These are phyloP conservation scores for Elongisporangium anandrum DNA, from an alignment of 352 stramenopile genomes.

Conservation along the genomic window DNA sequence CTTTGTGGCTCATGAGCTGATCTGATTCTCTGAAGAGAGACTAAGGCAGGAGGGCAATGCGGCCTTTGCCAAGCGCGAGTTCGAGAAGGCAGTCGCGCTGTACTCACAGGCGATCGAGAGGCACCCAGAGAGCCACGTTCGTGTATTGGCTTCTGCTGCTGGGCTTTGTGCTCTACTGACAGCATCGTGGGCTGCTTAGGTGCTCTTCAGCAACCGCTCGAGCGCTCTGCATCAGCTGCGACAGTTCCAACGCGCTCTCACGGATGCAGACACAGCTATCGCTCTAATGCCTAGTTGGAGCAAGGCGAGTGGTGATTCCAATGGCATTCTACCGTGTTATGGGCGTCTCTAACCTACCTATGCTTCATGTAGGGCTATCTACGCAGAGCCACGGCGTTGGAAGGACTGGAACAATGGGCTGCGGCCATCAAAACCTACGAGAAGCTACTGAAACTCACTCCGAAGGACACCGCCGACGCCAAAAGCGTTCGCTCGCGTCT, in stretches of 20 bases:
- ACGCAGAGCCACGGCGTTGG: constrained; percentile 82
- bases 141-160: not conserved
- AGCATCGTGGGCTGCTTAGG: constrained; percentile 8
- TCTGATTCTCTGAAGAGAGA: constrained; percentile 23
- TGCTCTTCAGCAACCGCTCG: constrained; percentile 87
- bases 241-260: constrained; percentile 62
- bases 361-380: constrained; percentile 60
- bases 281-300: constrained; percentile 83
- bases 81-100: constrained; percentile 28
- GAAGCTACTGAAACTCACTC: constrained; percentile 61
- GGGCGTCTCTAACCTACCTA: not conserved
- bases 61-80: constrained; percentile 57
- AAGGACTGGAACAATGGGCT: constrained; percentile 43
- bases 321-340: not conserved
- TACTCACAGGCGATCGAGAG: constrained; percentile 62
- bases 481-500: constrained; percentile 39
- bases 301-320: constrained; percentile 66
- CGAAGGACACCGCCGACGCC: constrained; percentile 13
- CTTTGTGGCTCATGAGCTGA: not conserved
- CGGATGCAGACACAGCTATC: constrained; percentile 81
- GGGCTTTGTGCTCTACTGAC: not conserved
- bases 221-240: constrained; percentile 74
- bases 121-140: constrained; percentile 45
- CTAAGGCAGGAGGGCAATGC: constrained; percentile 63
- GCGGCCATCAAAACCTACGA: constrained; percentile 80